Percentiles rank a stretch among this genome's conserved stretches.
Conservation (phyloP, 495 filamentous ascomycete species). For the Trichoderma parareesei region DNA sequence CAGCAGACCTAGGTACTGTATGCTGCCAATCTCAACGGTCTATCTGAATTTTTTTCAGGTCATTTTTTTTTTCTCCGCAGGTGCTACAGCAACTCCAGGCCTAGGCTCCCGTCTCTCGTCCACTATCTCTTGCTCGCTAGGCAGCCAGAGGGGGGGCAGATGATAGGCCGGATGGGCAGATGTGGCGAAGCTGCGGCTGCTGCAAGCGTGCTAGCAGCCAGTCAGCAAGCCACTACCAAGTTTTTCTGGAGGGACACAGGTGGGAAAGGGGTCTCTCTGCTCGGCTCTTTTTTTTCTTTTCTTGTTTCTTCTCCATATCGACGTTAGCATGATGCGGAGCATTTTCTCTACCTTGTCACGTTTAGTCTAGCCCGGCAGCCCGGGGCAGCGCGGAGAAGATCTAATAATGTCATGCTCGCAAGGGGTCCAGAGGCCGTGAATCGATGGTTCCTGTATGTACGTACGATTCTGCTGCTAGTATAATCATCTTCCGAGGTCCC, state of each 20-base stretch:
- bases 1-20: too few species aligned
- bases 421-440: neutral
- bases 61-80: neutral
- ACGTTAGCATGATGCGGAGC: neutral
- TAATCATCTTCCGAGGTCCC: too few species aligned
- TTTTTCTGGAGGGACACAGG: too few species aligned
- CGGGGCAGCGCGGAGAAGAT: too few species aligned
- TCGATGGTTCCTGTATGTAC: neutral
- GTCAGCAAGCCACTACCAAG: too few species aligned
- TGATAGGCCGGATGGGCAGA: neutral
- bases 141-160: neutral
- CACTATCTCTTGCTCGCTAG: neutral
- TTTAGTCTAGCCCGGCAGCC: neutral
- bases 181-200: slow-evolving; percentile 2
- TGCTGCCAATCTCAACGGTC: neutral
- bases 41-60: neutral
- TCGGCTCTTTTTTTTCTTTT: neutral
- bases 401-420: too few species aligned
- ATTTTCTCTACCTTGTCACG: neutral
- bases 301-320: neutral
- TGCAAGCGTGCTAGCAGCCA: neutral
- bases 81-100: neutral
- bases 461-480: neutral
- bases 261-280: neutral
- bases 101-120: too few species aligned